Conservation (phyloP, 2,329 filamentous ascomycete genomes). For the Drechmeria coniospora region DNA sequence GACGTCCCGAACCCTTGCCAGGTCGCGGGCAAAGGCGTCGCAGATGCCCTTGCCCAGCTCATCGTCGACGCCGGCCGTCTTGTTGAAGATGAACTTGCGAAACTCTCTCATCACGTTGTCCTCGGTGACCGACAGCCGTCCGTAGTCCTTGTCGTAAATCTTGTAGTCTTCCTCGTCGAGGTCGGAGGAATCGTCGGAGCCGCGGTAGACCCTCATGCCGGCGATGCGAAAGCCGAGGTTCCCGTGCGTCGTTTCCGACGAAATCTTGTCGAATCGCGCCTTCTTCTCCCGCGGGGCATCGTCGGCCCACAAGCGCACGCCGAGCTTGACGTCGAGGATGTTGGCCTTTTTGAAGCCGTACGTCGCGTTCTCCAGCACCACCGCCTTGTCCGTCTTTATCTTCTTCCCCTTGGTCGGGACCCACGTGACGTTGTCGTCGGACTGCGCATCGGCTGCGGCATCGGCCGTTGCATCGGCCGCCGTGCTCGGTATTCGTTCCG, state of each 20-base stretch:
- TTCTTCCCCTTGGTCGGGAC: slow-evolving; percentile 34
- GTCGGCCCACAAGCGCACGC: slow-evolving; percentile 73
- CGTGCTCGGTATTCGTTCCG: slow-evolving; percentile 14
- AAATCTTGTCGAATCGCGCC: slow-evolving; percentile 43
- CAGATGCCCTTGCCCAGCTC: slow-evolving; percentile 41
- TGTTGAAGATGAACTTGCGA: slow-evolving; percentile 42
- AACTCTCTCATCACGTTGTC: slow-evolving; percentile 40
- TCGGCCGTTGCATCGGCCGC: slow-evolving; percentile 3
- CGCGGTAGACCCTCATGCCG: slow-evolving; percentile 49
- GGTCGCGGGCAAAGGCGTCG: slow-evolving; percentile 35
- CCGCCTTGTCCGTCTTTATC: slow-evolving; percentile 64
- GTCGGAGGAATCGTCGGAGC: slow-evolving; percentile 32
- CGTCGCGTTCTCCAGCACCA: slow-evolving; percentile 75
- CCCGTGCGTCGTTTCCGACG: slow-evolving; percentile 41
- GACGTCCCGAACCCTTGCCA: slow-evolving; percentile 35
- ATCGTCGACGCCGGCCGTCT: slow-evolving; percentile 40
- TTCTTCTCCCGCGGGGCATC: slow-evolving; percentile 45
- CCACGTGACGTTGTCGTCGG: slow-evolving; percentile 20
- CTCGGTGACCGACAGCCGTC: slow-evolving; percentile 34
- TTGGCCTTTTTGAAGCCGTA: slow-evolving; percentile 72
- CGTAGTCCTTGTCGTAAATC: slow-evolving; percentile 49
- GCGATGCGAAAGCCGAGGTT: slow-evolving; percentile 47
- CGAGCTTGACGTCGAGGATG: slow-evolving; percentile 86
- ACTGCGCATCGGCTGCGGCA: slow-evolving; percentile 1
- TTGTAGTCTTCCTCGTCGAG: slow-evolving; percentile 40